Conservation (phyloP, 495 filamentous ascomycete genomes). For the Penicillium parvum region DNA sequence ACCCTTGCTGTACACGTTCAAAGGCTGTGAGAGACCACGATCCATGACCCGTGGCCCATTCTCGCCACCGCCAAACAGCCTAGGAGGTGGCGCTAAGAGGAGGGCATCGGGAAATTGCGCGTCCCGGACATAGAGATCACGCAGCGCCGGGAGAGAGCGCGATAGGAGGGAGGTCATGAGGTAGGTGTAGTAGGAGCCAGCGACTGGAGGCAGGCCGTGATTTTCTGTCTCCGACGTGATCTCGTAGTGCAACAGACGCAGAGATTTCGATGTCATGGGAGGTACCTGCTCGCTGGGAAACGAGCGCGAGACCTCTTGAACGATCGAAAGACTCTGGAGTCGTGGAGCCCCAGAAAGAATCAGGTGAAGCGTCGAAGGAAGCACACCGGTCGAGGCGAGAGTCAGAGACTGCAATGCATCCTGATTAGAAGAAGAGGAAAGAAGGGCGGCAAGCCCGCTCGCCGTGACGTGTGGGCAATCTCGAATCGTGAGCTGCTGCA, state of each 20-base stretch:
- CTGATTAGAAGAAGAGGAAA: conserved; percentile 48
- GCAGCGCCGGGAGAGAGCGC: conserved; percentile 67
- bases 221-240: conserved; percentile 56
- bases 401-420: conserved; percentile 55
- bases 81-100: conserved; percentile 58
- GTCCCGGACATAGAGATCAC: conserved; percentile 80
- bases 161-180: conserved; percentile 75
- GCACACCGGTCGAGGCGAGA: conserved; percentile 62
- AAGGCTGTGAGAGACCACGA: conserved; percentile 54
- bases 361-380: conserved; percentile 56
- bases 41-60: conserved; percentile 29
- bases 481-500: conserved; percentile 65
- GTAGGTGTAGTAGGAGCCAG: conserved; percentile 76
- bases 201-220: conserved; percentile 54
- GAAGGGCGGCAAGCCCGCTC: conserved; percentile 60
- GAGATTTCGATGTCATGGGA: conserved; percentile 59
- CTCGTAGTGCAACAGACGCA: conserved; percentile 74
- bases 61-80: conserved; percentile 31
- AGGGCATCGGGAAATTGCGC: conserved; percentile 70
- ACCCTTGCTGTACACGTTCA: conserved; percentile 83
- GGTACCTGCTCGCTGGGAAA: conserved; percentile 60
- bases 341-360: conserved; percentile 58
- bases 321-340: conserved; percentile 62
- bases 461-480: conserved; percentile 65
- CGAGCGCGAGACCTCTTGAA: conserved; percentile 59